Evolutionary conservation across 2,329 filamentous ascomycete genomes (phyloP).

Genomic region (Claviceps spartinae): DNA sequence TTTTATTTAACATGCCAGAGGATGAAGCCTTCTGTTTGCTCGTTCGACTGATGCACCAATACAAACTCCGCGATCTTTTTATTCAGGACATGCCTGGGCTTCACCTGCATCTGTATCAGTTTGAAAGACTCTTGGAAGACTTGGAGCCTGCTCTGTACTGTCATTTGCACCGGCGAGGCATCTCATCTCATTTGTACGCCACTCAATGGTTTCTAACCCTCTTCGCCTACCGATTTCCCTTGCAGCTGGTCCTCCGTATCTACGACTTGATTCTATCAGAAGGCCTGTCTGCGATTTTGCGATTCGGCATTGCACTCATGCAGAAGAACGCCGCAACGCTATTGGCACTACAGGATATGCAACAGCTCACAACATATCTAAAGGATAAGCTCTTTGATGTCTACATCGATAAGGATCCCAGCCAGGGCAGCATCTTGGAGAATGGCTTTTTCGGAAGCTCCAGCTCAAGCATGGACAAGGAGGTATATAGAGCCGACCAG

Average conservation of each 20-base stretch:
- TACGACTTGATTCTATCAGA: conserved; percentile 93
- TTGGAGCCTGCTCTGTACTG: conserved; percentile 89
- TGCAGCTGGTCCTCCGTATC: conserved; percentile 89
- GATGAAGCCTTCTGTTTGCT: conserved; percentile 92
- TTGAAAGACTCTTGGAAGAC: conserved; percentile 87
- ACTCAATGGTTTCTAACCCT: conserved; percentile 98
- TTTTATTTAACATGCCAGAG: conserved; percentile 96
- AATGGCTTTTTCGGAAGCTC: conserved; percentile 95
- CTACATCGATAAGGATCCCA: conserved; percentile 90
- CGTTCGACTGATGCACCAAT: conserved; percentile 92
- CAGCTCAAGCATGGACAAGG: conserved; percentile 79
- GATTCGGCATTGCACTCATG: conserved; percentile 92
- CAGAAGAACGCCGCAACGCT: conserved; percentile 76
- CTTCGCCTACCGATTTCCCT: conserved; percentile 94
- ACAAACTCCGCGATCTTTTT: conserved; percentile 83
- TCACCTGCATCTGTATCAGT: conserved; percentile 86
- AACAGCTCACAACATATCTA: conserved; percentile 72
- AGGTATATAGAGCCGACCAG: conserved; percentile 87
- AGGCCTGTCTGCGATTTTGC: conserved; percentile 82
- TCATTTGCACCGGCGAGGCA: conserved; percentile 75
- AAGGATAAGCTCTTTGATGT: conserved; percentile 93
- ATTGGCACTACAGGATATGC: conserved; percentile 81
- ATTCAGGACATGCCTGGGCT: conserved; percentile 92
- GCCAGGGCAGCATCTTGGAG: conserved; percentile 83
- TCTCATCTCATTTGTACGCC: conserved; percentile 85